Percentiles rank a stretch among this genome's conserved stretches.
Conservation (phyloP, 805 yeast species). For the Candida ortonii region DNA sequence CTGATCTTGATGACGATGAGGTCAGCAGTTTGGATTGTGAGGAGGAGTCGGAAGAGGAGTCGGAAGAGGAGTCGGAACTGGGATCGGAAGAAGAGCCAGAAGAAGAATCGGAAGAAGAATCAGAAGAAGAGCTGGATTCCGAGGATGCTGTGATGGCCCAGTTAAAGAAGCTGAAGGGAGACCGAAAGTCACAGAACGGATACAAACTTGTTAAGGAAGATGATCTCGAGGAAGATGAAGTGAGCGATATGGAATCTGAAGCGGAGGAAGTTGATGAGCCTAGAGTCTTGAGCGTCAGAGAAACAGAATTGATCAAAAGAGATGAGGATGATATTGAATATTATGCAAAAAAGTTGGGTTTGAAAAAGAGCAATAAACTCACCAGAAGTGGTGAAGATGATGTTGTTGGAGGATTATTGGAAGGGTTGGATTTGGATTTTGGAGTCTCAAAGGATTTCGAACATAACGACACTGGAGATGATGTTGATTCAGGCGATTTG, state of each 20-base stretch:
- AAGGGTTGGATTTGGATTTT: conserved; percentile 62
- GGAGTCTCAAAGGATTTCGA: conserved; percentile 12
- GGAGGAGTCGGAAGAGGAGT: conserved; percentile 4
- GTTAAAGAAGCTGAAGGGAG: conserved; percentile 55
- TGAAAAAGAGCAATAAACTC: conserved; percentile 53
- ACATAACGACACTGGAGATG: conserved; percentile 23
- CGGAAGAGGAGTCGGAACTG: conserved; percentile 11
- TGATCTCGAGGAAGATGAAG: conserved; percentile 12
- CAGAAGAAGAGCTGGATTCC: conserved; percentile 9
- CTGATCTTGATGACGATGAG: conserved; percentile 25
- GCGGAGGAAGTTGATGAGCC: conserved; percentile 12
- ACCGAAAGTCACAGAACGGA: conserved; percentile 31
- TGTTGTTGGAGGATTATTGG: conserved; percentile 76
- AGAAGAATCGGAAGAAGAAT: conserved; percentile 6
- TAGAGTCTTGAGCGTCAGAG: conserved; percentile 39
- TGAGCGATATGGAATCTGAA: conserved; percentile 7
- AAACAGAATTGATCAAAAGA: conserved; percentile 45
- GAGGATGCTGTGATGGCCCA: conserved; percentile 48
- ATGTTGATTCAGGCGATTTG: conserved; percentile 29
- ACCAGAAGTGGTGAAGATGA: conserved; percentile 63
- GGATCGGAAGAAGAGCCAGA: conserved; percentile 1
- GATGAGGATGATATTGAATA: conserved; percentile 80
- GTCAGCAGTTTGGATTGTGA: conserved; percentile 14
- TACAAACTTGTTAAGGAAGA: conserved; percentile 10
- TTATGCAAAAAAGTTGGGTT: conserved; percentile 78